These are phyloP conservation scores for Lachnellula willkommii DNA, from an alignment of 2,329 filamentous ascomycete species.

Conservation along the genomic window DNA sequence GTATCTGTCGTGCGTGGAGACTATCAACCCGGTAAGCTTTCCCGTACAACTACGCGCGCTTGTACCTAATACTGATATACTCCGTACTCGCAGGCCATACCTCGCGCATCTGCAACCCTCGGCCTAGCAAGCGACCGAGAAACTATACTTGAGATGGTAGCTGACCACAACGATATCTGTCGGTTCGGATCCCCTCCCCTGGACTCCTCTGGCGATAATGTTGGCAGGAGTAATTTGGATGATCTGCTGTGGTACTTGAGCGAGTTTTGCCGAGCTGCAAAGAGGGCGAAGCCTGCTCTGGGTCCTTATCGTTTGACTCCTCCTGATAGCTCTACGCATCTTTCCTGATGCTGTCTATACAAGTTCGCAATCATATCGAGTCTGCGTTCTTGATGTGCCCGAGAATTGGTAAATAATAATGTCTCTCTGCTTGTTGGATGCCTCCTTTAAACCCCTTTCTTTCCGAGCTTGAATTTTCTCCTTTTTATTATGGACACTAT, in stretches of 20 bases:
- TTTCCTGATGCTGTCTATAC: too few species aligned
- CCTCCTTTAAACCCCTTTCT: too few species aligned
- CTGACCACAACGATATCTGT: neutral
- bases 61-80: neutral
- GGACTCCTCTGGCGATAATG: neutral
- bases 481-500: too few species aligned
- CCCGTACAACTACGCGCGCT: neutral
- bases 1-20: neutral
- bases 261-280: neutral
- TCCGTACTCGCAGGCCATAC: neutral
- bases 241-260: neutral
- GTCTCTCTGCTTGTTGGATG: too few species aligned
- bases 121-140: neutral
- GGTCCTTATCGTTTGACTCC: too few species aligned
- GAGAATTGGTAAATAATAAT: too few species aligned
- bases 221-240: neutral
- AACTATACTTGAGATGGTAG: neutral
- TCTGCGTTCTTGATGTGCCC: too few species aligned
- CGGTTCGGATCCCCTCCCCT: neutral
- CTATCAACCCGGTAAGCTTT: neutral
- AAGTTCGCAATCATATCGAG: too few species aligned
- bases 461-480: too few species aligned
- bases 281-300: neutral
- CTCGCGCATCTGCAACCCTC: neutral
- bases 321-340: too few species aligned